These are phyloP conservation scores for Podaxis sp. DNA, from an alignment of 768 basidiomycete genomes.

Conservation along the genomic window DNA sequence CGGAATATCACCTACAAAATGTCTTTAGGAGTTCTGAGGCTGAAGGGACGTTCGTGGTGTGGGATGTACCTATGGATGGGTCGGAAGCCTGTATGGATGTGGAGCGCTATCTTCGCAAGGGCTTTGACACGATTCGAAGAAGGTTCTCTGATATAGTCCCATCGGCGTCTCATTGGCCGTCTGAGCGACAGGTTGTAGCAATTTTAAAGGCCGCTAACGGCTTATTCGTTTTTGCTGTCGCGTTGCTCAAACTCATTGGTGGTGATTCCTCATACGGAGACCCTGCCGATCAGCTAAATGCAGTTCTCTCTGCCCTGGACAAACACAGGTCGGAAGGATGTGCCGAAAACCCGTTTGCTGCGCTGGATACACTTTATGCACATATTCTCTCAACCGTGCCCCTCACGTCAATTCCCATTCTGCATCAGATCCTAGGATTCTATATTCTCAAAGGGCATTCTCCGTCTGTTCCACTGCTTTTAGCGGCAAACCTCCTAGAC, in stretches of 20 bases:
- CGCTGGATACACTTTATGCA: neutral
- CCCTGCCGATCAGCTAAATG: neutral
- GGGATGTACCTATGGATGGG: neutral
- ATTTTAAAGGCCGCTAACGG: neutral
- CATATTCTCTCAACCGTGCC: neutral
- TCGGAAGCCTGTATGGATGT: neutral
- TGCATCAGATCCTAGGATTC: neutral
- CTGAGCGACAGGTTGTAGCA: neutral
- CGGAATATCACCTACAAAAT: neutral
- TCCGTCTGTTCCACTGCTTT: neutral
- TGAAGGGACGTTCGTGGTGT: neutral
- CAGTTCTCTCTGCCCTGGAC: neutral
- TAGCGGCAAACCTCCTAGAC: neutral
- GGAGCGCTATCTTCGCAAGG: neutral
- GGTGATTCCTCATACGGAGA: neutral
- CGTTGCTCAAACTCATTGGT: neutral
- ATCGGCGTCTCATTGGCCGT: neutral
- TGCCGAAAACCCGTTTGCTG: neutral
- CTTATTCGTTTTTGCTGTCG: neutral
- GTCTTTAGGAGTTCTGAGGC: neutral
- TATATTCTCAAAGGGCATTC: neutral
- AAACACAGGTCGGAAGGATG: no score
- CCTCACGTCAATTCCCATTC: neutral
- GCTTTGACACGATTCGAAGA: neutral
- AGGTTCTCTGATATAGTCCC: neutral